phyloP scores from a whole-genome alignment of 768 basidiomycete genomes.

The Lentinula aciculospora region DNA sequence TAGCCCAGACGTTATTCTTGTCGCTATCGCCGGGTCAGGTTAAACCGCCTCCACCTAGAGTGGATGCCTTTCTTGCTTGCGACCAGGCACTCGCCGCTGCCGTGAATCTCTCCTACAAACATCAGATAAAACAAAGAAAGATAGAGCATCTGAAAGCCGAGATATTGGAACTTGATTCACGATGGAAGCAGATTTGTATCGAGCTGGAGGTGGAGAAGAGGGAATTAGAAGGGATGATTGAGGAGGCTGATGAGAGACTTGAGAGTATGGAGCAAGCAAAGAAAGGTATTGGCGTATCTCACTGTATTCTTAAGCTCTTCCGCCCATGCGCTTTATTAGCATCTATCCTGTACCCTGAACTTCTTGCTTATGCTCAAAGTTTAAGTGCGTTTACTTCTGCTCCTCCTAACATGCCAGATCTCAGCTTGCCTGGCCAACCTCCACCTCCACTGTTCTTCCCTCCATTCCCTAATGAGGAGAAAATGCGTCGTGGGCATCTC shows the following conservation, averaged over 20 bases:
- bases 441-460: conserved; percentile 82
- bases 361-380: conserved; percentile 80
- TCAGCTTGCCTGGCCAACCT: conserved; percentile 61
- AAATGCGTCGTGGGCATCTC: conserved; percentile 78
- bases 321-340: conserved; percentile 31
- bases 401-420: conserved; percentile 82
- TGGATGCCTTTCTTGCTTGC: conserved; percentile 52
- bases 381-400: conserved; percentile 84
- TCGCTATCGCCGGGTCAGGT: conserved; percentile 66
- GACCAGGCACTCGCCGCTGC: conserved; percentile 65
- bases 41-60: conserved; percentile 55
- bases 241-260: conserved; percentile 70
- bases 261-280: conserved; percentile 68
- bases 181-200: conserved; percentile 64
- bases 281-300: conserved; percentile 43
- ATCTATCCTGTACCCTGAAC: conserved; percentile 76
- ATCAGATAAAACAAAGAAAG: conserved; percentile 70
- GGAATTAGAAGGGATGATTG: conserved; percentile 64
- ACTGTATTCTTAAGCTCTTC: conserved; percentile 3
- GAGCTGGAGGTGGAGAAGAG: conserved; percentile 61
- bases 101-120: conserved; percentile 57
- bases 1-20: conserved; percentile 66
- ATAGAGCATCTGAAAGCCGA: conserved; percentile 72
- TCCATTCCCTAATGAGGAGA: conserved; percentile 88
- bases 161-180: conserved; percentile 58